A percentile compares a stretch with the other conserved stretches of the same genome.
Evolutionary conservation across 2,329 filamentous ascomycete genomes (phyloP).

Genomic region (Cercospora sp.): DNA sequence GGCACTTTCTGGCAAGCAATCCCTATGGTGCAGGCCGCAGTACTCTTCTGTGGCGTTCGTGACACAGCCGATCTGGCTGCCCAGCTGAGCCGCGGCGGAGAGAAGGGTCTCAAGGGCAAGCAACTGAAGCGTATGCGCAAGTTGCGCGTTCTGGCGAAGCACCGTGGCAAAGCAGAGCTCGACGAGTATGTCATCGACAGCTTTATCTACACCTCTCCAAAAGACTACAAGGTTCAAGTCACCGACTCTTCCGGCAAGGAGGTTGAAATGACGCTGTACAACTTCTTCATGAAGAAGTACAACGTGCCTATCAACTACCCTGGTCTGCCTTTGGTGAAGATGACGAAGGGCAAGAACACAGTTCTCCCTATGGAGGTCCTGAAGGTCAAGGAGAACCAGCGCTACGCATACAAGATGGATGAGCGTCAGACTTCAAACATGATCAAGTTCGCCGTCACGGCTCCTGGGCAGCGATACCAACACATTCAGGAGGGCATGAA

Average conservation of each 20-base stretch:
- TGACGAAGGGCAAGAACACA: conserved; percentile 54
- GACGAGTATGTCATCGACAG: conserved; percentile 55
- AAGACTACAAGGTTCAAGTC: conserved; percentile 47
- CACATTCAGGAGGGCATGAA: conserved; percentile 69
- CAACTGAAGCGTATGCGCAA: conserved; percentile 48
- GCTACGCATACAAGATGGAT: conserved; percentile 60
- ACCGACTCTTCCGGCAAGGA: conserved; percentile 41
- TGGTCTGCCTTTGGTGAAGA: conserved; percentile 58
- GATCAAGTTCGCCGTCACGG: conserved; percentile 90
- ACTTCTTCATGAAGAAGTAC: conserved; percentile 58
- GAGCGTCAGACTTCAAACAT: conserved; percentile 72
- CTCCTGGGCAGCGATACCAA: conserved; percentile 65
- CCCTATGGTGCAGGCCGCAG: conserved; percentile 41
- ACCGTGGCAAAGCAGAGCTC: conserved; percentile 38
- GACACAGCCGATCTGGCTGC: conserved; percentile 35
- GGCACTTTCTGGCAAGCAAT: conserved; percentile 75
- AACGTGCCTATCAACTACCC: conserved; percentile 48
- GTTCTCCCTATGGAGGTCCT: conserved; percentile 60
- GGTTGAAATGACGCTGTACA: conserved; percentile 56
- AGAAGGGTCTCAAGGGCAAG: conserved; percentile 27
- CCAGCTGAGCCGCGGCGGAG: conserved; percentile 21
- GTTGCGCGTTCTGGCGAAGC: conserved; percentile 44
- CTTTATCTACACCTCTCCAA: conserved; percentile 48
- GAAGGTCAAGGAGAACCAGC: conserved; percentile 55
- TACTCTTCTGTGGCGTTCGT: conserved; percentile 35